Base-by-base conservation (phyloP, 2,329 filamentous ascomycete genomes). In the Fusarium torulosum region DNA sequence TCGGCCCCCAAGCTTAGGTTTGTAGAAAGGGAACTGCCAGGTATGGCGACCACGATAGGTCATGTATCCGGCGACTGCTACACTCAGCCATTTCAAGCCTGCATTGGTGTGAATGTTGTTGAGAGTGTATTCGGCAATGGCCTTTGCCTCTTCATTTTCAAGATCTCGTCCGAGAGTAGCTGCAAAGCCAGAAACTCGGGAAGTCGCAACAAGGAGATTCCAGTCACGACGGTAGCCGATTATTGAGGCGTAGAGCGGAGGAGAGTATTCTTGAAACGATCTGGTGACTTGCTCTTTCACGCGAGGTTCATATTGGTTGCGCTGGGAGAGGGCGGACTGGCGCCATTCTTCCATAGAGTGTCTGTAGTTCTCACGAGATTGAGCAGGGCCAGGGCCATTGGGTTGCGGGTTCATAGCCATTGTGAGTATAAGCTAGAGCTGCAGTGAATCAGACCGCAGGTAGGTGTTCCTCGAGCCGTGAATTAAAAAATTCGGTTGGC, bases 141-240 rank as follows among this genome's bases (percentile, higher is more conserved):
- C 77, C 38, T 75, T 74, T 13, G 77, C 75, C 65, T 81, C 79
- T n/a, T 69, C 59, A 50, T 81, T 78, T 37, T 73, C 75, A 15
- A 80, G 71, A 9, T 72, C 70, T 13, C 77, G 74, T 37, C 74
- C 69, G 25, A 73, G 72, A 10, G 70, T 73, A 17, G 74, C 67
- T 17, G 75, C 74, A 20, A 79, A 65, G 2, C 72, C 72, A 6
- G 74, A 64, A 17, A 76, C 70, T 4, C 72, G 70, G 2, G 67
- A 66, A 31, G 75, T 75, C 7, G 75, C 72, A 20, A 76, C 59
- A 0, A 69, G 63, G n/a, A 78, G 70, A 38, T 74, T 78, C 55
- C 68, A 61, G 13, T 70, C 60, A 29, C 71, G 72, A 17, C 66
- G 67, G 51, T 69, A 74, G 14, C 78, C 76, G 35, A 75, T 72